Conservation (phyloP, 257 asterid genomes). For the Solanum infundibuliforme region DNA sequence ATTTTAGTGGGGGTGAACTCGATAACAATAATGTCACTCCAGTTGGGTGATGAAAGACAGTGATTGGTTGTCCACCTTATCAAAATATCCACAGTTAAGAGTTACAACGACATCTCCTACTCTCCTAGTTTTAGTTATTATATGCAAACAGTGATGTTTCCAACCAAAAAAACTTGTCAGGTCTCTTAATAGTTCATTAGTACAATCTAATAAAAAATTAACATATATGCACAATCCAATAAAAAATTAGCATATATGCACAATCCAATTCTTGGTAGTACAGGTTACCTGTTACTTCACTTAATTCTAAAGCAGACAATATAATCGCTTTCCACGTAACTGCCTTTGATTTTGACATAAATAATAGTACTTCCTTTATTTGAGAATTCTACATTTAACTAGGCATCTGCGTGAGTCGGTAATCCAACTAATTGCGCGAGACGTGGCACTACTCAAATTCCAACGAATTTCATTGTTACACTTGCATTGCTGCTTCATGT, state of each 20-base stretch:
- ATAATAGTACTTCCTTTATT: not conserved
- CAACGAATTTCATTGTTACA: not conserved
- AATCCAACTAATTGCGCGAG: not conserved
- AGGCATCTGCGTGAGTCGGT: not conserved
- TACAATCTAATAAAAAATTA: not conserved
- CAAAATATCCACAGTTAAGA: not conserved
- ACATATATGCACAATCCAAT: too few species aligned
- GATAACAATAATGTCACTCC: not conserved
- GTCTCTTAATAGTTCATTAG: not conserved
- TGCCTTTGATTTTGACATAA: not conserved
- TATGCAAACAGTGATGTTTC: not conserved
- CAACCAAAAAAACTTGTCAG: not conserved
- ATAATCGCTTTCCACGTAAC: not conserved
- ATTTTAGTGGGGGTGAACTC: not conserved
- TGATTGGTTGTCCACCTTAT: not conserved
- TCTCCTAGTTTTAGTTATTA: not conserved
- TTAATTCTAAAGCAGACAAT: not conserved
- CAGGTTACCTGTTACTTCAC: too few species aligned
- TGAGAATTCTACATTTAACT: not conserved
- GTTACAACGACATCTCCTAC: not conserved
- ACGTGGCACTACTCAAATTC: not conserved
- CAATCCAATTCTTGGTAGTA: not conserved
- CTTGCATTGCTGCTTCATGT: not conserved
- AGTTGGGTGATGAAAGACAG: not conserved
- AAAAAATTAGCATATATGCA: not conserved